A percentile compares a stretch with the other conserved stretches of the same genome.
These are phyloP conservation scores for Gnomoniopsis smithogilvyi DNA, from an alignment of 2,329 filamentous ascomycete genomes.

Conservation along the genomic window DNA sequence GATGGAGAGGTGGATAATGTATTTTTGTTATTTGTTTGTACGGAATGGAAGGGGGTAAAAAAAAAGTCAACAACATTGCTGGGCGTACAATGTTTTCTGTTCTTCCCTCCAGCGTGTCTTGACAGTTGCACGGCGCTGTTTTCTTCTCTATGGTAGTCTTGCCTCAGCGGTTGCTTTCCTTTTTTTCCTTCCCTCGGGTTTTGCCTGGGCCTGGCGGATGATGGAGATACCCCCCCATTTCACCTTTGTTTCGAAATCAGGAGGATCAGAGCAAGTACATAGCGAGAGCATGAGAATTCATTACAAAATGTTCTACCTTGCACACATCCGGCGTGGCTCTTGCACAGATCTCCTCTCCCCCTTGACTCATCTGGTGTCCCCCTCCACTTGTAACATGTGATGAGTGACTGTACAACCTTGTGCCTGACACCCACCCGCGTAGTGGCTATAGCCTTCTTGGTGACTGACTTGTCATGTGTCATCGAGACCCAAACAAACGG, in stretches of 20 bases:
- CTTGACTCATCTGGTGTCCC: not conserved
- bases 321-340: not conserved
- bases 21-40: not conserved
- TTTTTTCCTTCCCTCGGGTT: not conserved
- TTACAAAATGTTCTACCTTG: not conserved
- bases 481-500: not conserved
- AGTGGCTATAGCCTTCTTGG: not conserved
- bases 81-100: conserved; percentile 10
- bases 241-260: not conserved
- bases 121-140: not conserved
- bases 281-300: not conserved
- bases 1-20: conserved; percentile 1
- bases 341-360: not conserved
- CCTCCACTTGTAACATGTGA: not conserved
- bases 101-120: not conserved
- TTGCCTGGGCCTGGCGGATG: not conserved
- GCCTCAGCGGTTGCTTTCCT: not conserved
- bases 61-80: conserved; percentile 1
- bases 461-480: not conserved
- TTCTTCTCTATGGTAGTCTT: not conserved
- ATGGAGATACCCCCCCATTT: not conserved
- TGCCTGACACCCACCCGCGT: too few species aligned
- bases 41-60: not conserved
- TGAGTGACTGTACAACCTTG: not conserved
- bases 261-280: not conserved